Evolutionary conservation across 2,329 filamentous ascomycete species (phyloP).

Genomic region (Neocatenulostroma microsporum): DNA sequence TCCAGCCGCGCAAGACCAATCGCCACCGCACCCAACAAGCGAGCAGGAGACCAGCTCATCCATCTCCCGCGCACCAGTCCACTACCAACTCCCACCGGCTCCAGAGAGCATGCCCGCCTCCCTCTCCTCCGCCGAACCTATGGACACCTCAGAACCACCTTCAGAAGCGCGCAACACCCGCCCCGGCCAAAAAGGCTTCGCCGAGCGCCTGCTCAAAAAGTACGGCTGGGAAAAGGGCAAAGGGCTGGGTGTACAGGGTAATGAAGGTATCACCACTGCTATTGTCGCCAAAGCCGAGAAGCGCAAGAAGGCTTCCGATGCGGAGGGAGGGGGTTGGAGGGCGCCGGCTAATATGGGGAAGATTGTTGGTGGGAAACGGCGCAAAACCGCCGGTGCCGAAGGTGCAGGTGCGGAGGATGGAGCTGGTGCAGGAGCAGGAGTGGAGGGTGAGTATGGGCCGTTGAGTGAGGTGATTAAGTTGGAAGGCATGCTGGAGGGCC

Average conservation of each 20-base stretch:
- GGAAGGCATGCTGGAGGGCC: constrained; percentile 74
- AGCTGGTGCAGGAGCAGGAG: constrained; percentile 24
- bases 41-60: constrained; percentile 39
- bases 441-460: constrained; percentile 33
- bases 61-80: constrained; percentile 71
- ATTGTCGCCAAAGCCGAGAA: constrained; percentile 80
- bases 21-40: constrained; percentile 16
- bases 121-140: too few species aligned
- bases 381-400: constrained; percentile 26
- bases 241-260: constrained; percentile 70
- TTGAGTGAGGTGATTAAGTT: constrained; percentile 81
- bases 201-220: constrained; percentile 80
- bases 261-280: constrained; percentile 73
- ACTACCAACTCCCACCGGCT: constrained; percentile 53
- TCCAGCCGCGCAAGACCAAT: constrained; percentile 2
- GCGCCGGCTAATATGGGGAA: constrained; percentile 62
- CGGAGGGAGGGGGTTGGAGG: constrained; percentile 70
- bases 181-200: constrained; percentile 77
- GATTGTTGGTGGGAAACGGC: constrained; percentile 69
- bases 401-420: constrained; percentile 31
- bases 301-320: constrained; percentile 67
- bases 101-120: constrained; percentile 21
- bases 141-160: too few species aligned
- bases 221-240: constrained; percentile 88
- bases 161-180: constrained; percentile 56